These are phyloP conservation scores for Diaporthe sp. DNA, from an alignment of 2,329 filamentous ascomycete species.

Conservation along the genomic window DNA sequence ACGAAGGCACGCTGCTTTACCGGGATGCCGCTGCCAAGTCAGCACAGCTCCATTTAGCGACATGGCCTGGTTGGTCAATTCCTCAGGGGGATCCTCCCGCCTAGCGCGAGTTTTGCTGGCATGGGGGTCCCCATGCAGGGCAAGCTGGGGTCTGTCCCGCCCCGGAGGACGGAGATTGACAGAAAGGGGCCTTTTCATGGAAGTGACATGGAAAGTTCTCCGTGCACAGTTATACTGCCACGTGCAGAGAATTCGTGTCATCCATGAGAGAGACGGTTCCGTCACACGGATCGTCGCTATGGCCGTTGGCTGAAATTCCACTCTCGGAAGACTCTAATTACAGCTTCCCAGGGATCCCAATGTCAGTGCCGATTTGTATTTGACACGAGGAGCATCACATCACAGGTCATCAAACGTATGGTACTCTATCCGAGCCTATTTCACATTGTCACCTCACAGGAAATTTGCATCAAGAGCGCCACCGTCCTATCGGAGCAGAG, in stretches of 20 bases:
- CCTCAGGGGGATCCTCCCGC: neutral
- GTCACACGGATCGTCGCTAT: slow-evolving; percentile 5
- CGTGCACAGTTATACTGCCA: slow-evolving; percentile 14
- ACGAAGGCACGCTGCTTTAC: neutral
- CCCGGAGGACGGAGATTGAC: slow-evolving; percentile 21
- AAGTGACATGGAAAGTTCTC: neutral
- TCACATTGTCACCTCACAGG: neutral
- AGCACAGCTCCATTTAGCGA: slow-evolving; percentile 18
- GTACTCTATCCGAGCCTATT: slow-evolving; percentile 1
- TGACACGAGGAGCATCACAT: neutral
- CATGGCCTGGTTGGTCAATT: neutral
- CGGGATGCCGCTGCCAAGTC: slow-evolving; percentile 30
- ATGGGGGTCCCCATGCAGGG: slow-evolving; percentile 11
- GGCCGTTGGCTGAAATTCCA: neutral
- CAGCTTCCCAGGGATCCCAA: slow-evolving; percentile 5
- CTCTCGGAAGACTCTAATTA: slow-evolving; percentile 18
- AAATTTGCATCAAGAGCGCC: neutral
- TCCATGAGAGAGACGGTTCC: neutral
- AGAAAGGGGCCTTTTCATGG: slow-evolving; percentile 15
- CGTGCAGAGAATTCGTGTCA: slow-evolving; percentile 1
- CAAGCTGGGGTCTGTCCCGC: neutral
- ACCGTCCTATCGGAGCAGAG: slow-evolving; percentile 16
- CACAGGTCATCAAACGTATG: slow-evolving; percentile 10
- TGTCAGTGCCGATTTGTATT: neutral
- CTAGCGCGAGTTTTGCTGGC: neutral